These are phyloP conservation scores for Annona cherimola DNA, from an alignment of 164 flowering plant species.

Conservation along the genomic window DNA sequence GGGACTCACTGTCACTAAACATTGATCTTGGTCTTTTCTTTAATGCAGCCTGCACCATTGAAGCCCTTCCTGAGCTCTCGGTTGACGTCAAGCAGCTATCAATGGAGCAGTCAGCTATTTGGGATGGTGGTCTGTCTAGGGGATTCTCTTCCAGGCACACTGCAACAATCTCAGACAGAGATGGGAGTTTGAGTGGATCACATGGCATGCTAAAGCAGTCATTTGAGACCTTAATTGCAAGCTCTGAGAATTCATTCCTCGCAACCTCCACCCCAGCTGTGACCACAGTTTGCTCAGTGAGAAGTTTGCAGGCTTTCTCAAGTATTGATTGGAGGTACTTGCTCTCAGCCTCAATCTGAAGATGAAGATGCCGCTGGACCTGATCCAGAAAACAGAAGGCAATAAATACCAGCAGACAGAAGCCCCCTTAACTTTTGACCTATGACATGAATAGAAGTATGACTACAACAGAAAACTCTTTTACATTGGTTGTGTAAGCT, in stretches of 20 bases:
- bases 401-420: not conserved
- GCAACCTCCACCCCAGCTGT: constrained; percentile 72
- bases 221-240: constrained; percentile 59
- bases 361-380: constrained; percentile 88
- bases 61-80: constrained; percentile 42
- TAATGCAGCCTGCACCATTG: constrained; percentile 36
- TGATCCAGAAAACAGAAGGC: constrained; percentile 13
- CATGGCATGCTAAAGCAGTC: constrained; percentile 34
- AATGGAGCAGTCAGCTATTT: constrained; percentile 55
- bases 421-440: too few relatives aligned
- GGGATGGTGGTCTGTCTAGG: constrained; percentile 31
- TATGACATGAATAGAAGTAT: too few relatives aligned
- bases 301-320: constrained; percentile 83
- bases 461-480: too few relatives aligned
- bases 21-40: constrained; percentile 67
- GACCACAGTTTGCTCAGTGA: constrained; percentile 52
- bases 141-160: constrained; percentile 36
- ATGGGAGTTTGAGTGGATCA: constrained; percentile 39
- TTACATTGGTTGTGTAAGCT: too few relatives aligned
- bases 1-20: constrained; percentile 38
- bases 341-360: constrained; percentile 86
- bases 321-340: constrained; percentile 84
- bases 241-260: constrained; percentile 71
- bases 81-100: constrained; percentile 69
- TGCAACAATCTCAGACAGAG: constrained; percentile 40